These are phyloP conservation scores for Fagopyrum tataricum DNA, from an alignment of 148 eudicot species.

Conservation along the genomic window DNA sequence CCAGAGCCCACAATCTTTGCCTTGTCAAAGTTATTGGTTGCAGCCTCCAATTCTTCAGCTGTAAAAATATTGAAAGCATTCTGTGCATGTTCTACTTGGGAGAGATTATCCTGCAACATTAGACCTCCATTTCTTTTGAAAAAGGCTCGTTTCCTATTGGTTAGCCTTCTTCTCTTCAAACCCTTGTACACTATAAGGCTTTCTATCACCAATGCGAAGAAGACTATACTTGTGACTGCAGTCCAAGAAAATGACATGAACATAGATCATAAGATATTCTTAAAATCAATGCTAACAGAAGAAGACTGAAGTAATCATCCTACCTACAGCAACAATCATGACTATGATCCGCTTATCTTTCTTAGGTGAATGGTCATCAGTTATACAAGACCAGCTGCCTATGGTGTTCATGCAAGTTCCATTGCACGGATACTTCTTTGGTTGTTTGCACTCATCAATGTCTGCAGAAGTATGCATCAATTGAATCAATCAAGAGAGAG, in stretches of 20 bases:
- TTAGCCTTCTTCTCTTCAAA: not conserved
- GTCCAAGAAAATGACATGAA: not conserved
- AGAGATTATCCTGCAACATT: not conserved
- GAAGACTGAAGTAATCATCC: not conserved
- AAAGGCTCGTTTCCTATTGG: not conserved
- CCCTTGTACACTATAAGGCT: not conserved
- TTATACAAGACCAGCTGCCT: not conserved
- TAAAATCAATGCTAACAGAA: not conserved
- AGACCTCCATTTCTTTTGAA: slow-evolving; percentile 11
- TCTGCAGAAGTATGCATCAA: not conserved
- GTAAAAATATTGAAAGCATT: slow-evolving; percentile 10
- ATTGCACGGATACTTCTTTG: not conserved
- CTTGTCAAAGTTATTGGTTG: slow-evolving; percentile 3
- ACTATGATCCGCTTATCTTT: not conserved
- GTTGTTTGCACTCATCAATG: slow-evolving; percentile 1
- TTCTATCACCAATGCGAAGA: not conserved
- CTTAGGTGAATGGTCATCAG: not conserved
- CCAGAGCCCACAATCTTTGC: slow-evolving; percentile 3
- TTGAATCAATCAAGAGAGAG: not conserved
- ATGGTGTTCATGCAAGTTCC: slow-evolving; percentile 7
- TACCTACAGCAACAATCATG: slow-evolving; percentile 8
- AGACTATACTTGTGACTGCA: not conserved
- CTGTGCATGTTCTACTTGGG: not conserved
- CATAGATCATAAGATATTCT: not conserved
- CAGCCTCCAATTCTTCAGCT: not conserved